Conservation (phyloP, 2,329 filamentous ascomycete species). For the Talaromyces funiculosus region DNA sequence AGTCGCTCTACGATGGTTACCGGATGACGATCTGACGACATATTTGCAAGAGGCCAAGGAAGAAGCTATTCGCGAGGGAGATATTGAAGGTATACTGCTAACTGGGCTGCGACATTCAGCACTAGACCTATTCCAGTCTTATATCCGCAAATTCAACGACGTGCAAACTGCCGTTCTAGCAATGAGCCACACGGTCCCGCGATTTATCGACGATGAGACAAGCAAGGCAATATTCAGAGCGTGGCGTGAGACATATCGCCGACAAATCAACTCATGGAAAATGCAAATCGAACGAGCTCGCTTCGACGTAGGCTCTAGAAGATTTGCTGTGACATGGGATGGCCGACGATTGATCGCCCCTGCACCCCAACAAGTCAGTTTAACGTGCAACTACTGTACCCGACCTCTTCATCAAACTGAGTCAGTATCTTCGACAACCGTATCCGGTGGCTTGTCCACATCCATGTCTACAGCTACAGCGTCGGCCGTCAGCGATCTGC, state of each 20-base stretch:
- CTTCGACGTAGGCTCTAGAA: slow-evolving; percentile 55
- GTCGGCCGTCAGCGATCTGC: slow-evolving; percentile 5
- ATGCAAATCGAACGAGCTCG: slow-evolving; percentile 54
- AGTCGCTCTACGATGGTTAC: slow-evolving; percentile 51
- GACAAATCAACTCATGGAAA: slow-evolving; percentile 57
- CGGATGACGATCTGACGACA: slow-evolving; percentile 42
- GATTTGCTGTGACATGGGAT: slow-evolving; percentile 46
- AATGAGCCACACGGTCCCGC: slow-evolving; percentile 53
- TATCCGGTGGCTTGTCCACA: slow-evolving; percentile 30
- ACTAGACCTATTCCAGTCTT: slow-evolving; percentile 56
- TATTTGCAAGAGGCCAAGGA: slow-evolving; percentile 52
- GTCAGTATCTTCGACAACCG: slow-evolving; percentile 26
- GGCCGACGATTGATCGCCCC: slow-evolving; percentile 46
- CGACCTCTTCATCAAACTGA: slow-evolving; percentile 48
- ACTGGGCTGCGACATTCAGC: slow-evolving; percentile 55
- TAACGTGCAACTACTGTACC: slow-evolving; percentile 58
- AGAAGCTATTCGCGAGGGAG: slow-evolving; percentile 49
- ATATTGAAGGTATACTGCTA: slow-evolving; percentile 57
- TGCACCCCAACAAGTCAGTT: slow-evolving; percentile 49
- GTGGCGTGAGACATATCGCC: slow-evolving; percentile 58
- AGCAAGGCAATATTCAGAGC: slow-evolving; percentile 50
- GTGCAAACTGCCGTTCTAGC: slow-evolving; percentile 59
- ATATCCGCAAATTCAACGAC: slow-evolving; percentile 55
- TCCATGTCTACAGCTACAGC: slow-evolving; percentile 7
- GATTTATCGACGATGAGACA: slow-evolving; percentile 51